These are phyloP conservation scores for Nyctanthes arbortristis DNA, from an alignment of 257 asterid genomes.

Conservation along the genomic window DNA sequence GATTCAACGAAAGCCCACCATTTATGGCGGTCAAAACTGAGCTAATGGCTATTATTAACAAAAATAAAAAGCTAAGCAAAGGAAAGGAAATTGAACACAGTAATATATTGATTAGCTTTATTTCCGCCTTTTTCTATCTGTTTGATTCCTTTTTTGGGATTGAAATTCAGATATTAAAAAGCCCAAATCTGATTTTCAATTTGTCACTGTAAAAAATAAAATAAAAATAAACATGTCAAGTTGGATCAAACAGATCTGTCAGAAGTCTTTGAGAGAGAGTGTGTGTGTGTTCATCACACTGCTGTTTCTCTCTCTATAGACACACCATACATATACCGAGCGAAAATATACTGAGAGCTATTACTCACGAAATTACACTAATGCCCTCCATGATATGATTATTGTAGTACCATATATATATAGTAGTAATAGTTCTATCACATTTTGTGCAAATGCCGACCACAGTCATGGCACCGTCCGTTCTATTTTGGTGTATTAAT, in stretches of 20 bases:
- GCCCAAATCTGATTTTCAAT: background rate
- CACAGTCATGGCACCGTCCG: no score
- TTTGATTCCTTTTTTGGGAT: background rate
- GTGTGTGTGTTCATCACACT: background rate
- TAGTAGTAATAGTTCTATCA: no score
- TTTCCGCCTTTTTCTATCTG: background rate
- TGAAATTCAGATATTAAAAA: slow-evolving; percentile 1
- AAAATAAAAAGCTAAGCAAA: background rate
- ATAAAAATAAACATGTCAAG: background rate
- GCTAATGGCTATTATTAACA: background rate
- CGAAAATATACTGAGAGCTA: no score
- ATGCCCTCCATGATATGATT: no score
- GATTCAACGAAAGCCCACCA: background rate
- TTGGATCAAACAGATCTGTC: slow-evolving; percentile 4
- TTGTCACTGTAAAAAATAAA: background rate
- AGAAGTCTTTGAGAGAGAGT: background rate
- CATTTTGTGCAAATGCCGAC: no score
- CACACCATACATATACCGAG: no score
- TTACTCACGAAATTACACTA: no score
- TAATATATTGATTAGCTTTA: background rate
- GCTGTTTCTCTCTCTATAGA: background rate
- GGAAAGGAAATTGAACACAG: background rate
- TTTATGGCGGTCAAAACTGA: background rate
- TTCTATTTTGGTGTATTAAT: no score
- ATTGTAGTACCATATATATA: no score